A percentile compares a stretch with the other conserved stretches of the same genome.
phyloP scores from a whole-genome alignment of 2,329 filamentous ascomycete genomes.

The Claviceps sp. region DNA sequence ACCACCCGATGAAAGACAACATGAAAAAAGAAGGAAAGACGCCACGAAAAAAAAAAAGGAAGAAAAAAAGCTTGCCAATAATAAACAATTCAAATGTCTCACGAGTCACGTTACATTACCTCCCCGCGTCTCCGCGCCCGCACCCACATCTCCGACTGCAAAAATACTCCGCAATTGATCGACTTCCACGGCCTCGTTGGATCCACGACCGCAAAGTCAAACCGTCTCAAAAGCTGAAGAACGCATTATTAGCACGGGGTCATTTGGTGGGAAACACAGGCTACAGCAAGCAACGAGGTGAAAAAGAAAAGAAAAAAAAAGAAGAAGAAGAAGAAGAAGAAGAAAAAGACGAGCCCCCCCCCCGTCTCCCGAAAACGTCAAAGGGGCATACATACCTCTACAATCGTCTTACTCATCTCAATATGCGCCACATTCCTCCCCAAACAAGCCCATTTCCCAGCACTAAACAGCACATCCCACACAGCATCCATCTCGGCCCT shows the following conservation, averaged over 20 bases:
- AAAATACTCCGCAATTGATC: conserved; percentile 3
- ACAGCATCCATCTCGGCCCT: conserved; percentile 20
- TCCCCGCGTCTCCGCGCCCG: background rate
- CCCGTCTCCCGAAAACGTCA: no score
- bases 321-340: background rate
- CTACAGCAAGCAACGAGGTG: background rate
- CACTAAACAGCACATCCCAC: conserved; percentile 25
- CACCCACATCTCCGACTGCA: background rate
- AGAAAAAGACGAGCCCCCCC: background rate
- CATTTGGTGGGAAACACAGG: no score
- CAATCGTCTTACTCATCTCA: conserved; percentile 25
- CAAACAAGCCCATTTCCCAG: conserved; percentile 25
- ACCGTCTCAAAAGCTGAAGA: conserved; percentile 2
- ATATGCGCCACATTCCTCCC: conserved; percentile 25
- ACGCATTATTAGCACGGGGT: no score
- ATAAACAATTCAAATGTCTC: background rate
- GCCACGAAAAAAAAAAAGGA: no score
- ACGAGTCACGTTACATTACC: background rate
- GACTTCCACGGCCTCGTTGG: conserved; percentile 3
- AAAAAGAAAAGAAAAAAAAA: background rate
- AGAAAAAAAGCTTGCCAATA: no score
- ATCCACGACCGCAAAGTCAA: conserved; percentile 6
- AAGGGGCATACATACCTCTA: conserved; percentile 20
- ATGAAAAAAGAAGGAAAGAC: no score
- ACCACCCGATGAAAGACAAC: no score